A percentile compares a stretch with the other conserved stretches of the same genome.
phyloP scores from a whole-genome alignment of 2,329 filamentous ascomycete species.

The Plectosphaerella cucumerina region DNA sequence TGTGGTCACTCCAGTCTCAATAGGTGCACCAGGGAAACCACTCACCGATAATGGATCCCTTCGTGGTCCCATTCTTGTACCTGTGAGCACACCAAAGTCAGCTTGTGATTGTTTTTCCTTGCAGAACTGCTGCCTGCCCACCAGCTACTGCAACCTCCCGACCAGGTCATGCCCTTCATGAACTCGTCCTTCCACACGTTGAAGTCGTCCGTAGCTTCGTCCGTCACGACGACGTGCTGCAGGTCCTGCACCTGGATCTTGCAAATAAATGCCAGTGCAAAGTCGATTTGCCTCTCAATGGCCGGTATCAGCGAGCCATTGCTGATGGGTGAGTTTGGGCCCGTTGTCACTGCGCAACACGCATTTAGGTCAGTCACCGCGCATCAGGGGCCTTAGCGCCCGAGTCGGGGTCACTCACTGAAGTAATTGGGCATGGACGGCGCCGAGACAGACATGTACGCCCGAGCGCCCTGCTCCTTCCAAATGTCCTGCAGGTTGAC shows the following conservation, averaged over 20 bases:
- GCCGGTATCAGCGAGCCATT: not conserved
- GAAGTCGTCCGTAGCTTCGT: not conserved
- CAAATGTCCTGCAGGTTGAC: slow-evolving; percentile 46
- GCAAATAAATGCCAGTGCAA: slow-evolving; percentile 12
- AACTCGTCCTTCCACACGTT: not conserved
- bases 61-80: not conserved
- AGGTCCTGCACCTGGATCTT: slow-evolving; percentile 11
- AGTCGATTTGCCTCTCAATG: slow-evolving; percentile 11
- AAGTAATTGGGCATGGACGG: slow-evolving; percentile 26
- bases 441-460: slow-evolving; percentile 22
- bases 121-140: too few species aligned
- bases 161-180: not conserved
- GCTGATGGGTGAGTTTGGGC: not conserved
- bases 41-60: not conserved
- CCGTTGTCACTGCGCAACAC: not conserved
- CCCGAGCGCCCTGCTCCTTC: slow-evolving; percentile 28
- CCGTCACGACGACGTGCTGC: not conserved
- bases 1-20: too few species aligned
- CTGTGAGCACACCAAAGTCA: too few species aligned
- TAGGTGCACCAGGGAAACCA: not conserved
- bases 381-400: slow-evolving; percentile 24
- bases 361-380: slow-evolving; percentile 1
- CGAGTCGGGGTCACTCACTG: not conserved
- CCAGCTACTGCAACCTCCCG: not conserved
- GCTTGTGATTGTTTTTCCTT: too few species aligned